Evolutionary conservation across 306 rosid genomes (phyloP).

Genomic region (Geum urbanum): DNA sequence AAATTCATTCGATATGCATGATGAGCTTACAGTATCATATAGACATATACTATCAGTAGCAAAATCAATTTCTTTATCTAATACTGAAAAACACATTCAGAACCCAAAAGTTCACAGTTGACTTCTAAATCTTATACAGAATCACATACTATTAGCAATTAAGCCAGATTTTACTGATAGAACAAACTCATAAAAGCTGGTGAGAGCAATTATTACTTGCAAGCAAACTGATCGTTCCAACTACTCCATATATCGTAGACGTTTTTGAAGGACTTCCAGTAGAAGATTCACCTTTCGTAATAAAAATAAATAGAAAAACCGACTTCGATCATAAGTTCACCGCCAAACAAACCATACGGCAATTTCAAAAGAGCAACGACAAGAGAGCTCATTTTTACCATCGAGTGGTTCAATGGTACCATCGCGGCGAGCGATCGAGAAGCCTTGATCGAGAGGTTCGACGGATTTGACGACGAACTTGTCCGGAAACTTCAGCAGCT

Average conservation of each 20-base stretch:
- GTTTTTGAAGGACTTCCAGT: constrained; percentile 45
- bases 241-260: constrained; percentile 78
- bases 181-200: constrained; percentile 1
- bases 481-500: constrained; percentile 69
- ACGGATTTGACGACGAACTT: constrained; percentile 68
- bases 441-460: constrained; percentile 51
- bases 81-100: not conserved
- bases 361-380: not conserved
- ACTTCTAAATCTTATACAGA: not conserved
- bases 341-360: not conserved
- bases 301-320: not conserved
- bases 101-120: not conserved
- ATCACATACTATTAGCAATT: not conserved
- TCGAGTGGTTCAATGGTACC: constrained; percentile 45
- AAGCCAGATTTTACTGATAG: not conserved
- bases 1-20: too few relatives aligned
- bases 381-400: constrained; percentile 27
- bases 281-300: constrained; percentile 5
- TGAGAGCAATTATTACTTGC: constrained; percentile 45
- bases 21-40: too few relatives aligned
- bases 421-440: constrained; percentile 67
- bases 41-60: too few relatives aligned
- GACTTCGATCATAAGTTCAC: not conserved
- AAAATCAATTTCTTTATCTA: not conserved
- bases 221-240: constrained; percentile 79